Evolutionary conservation across 2,329 filamentous ascomycete species (phyloP).

Genomic region (Huntiella omanensis): DNA sequence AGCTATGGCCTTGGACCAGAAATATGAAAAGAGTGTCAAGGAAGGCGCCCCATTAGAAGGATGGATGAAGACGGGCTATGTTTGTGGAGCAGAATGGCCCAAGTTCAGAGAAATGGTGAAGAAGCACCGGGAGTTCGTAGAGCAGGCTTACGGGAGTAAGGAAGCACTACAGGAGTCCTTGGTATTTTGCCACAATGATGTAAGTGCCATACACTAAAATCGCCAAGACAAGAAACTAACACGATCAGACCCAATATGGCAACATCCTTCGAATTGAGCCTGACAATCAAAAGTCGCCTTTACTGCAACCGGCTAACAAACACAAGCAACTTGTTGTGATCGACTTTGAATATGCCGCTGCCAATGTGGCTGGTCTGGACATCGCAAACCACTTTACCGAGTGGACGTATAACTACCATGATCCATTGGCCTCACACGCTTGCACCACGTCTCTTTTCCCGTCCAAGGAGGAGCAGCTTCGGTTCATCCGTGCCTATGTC

Average conservation of each 20-base stretch:
- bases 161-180: conserved; percentile 52
- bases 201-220: conserved; percentile 24
- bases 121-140: conserved; percentile 59
- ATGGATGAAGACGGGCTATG: conserved; percentile 53
- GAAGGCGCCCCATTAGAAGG: conserved; percentile 19
- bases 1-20: conserved; percentile 35
- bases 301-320: conserved; percentile 74
- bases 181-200: conserved; percentile 95
- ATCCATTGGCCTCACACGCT: conserved; percentile 40
- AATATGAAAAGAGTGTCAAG: conserved; percentile 26
- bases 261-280: conserved; percentile 67
- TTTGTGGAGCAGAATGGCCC: conserved; percentile 72
- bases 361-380: conserved; percentile 70
- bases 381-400: conserved; percentile 98
- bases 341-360: conserved; percentile 91
- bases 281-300: conserved; percentile 58
- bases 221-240: conserved; percentile 1
- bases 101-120: conserved; percentile 56
- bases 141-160: conserved; percentile 48
- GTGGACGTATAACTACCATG: conserved; percentile 97
- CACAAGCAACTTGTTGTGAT: conserved; percentile 96
- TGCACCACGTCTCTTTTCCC: conserved; percentile 60
- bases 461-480: conserved; percentile 57
- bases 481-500: conserved; percentile 74
- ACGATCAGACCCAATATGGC: conserved; percentile 74